A percentile compares a stretch with the other conserved stretches of the same genome.
These are phyloP conservation scores for Trichothecium sympodiale DNA, from an alignment of 2,329 filamentous ascomycete species.

Conservation along the genomic window DNA sequence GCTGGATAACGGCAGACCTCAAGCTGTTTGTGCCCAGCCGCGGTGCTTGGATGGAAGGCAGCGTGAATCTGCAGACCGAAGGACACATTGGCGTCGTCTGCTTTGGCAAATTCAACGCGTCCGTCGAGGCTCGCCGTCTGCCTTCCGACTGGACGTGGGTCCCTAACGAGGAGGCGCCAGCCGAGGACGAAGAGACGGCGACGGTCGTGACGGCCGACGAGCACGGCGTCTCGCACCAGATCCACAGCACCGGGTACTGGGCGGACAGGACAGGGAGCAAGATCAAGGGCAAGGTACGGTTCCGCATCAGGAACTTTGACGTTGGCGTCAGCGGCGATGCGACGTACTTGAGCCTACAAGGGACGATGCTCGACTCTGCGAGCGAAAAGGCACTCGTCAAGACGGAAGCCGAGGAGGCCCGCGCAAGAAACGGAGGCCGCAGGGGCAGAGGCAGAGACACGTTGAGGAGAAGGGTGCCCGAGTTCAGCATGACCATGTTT, in stretches of 20 bases:
- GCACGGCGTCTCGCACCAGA: constrained; percentile 40
- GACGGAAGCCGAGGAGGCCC: constrained; percentile 31
- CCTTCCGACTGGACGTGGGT: constrained; percentile 76
- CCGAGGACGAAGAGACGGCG: constrained; percentile 27
- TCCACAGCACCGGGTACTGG: constrained; percentile 60
- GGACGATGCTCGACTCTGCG: constrained; percentile 65
- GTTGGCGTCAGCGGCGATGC: constrained; percentile 63
- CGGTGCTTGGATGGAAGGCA: constrained; percentile 67
- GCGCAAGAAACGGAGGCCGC: constrained; percentile 23
- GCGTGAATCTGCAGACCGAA: constrained; percentile 76
- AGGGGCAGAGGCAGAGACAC: constrained; percentile 21
- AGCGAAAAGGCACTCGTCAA: constrained; percentile 48
- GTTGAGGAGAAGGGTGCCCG: constrained; percentile 28
- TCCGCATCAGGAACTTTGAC: constrained; percentile 78
- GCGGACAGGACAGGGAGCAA: constrained; percentile 58
- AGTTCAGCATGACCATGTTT: constrained; percentile 48
- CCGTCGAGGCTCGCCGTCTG: constrained; percentile 65
- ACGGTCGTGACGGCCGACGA: constrained; percentile 31
- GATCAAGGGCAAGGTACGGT: constrained; percentile 60
- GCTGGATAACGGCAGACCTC: constrained; percentile 83
- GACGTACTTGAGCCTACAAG: constrained; percentile 76
- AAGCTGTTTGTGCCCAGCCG: constrained; percentile 68
- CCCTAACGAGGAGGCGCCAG: constrained; percentile 35
- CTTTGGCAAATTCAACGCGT: constrained; percentile 86
- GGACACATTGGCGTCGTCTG: constrained; percentile 83